Base-by-base conservation (phyloP, 2,329 filamentous ascomycete genomes). In the Emmonsiellopsis sp. region DNA sequence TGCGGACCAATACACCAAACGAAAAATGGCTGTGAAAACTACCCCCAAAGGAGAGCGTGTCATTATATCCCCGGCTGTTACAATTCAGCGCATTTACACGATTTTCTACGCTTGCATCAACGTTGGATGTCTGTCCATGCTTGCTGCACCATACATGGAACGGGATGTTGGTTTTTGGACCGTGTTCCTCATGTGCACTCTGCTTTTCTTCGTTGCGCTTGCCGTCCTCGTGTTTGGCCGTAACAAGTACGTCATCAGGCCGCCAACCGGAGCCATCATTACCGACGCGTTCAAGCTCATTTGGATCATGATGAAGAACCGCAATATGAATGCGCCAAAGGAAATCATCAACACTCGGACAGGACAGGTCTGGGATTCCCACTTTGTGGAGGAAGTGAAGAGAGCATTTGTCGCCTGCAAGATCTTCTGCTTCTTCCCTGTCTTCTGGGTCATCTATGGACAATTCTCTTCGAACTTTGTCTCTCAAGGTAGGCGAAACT, bases 31-130 rank as follows among this genome's bases (percentile, higher is more conserved):
- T 49, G 61, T 73, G 21, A 62, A 65, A 53, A 71, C 69, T 13
- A 64, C 64, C 36, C 67, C 70, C 58, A 71, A 71, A 49, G 77
- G 76, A 21, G 71, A 78, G 63, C 71, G 74, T 10, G 81, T 87
- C 52, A 76, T 87, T 57, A 78, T 86, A 27, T 83, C 87, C 59
- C 83, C 83, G 0, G 74, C 79, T 36, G 73, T 86, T 51, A 87
- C 84, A 1, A 78, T 83, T 56, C 80, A 84, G 61, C 76, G 82
- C 47, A 81, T 87, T 56, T 87, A 86, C 74, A 85, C 82, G 81
- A 78, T 87, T 63, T 87, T 87, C 71, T 87, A 87, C 70, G 75
- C 78, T 66, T 84, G 81, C 68, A 87, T 88, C 63, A 88, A 88
- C 67, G 58, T 88, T 10, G 86, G 85, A 17, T 80, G 82, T 2